Conservation (phyloP, 1,139 yeast genomes). For the Suhomyces bolitotheri region DNA sequence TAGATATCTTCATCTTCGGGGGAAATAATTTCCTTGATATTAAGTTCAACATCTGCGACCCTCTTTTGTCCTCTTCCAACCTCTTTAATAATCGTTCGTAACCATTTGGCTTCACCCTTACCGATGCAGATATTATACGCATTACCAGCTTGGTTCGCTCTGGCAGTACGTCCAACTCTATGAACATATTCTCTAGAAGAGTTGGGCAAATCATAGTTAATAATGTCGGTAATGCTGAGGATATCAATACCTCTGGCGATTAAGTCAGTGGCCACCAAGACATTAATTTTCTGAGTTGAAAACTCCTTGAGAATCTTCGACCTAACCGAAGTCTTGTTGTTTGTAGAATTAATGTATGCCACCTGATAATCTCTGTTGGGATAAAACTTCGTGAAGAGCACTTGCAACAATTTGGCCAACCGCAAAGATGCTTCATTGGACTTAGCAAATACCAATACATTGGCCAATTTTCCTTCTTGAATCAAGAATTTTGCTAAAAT, state of each 20-base stretch:
- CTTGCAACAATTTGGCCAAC: slow-evolving; percentile 58
- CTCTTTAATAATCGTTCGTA: slow-evolving; percentile 48
- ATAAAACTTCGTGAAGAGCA: slow-evolving; percentile 38
- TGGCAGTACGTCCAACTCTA: slow-evolving; percentile 94
- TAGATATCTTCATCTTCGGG: slow-evolving; percentile 30
- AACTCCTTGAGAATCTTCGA: slow-evolving; percentile 57
- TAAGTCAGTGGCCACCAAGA: slow-evolving; percentile 85
- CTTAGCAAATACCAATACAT: slow-evolving; percentile 70
- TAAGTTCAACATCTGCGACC: slow-evolving; percentile 26
- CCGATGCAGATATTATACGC: slow-evolving; percentile 75
- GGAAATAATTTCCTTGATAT: slow-evolving; percentile 22
- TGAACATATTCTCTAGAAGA: slow-evolving; percentile 92
- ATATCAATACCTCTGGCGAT: slow-evolving; percentile 95
- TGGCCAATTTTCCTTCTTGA: slow-evolving; percentile 26
- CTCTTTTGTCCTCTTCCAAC: slow-evolving; percentile 33
- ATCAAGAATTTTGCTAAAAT: slow-evolving; percentile 58
- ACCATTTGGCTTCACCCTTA: slow-evolving; percentile 73
- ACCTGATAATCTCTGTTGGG: slow-evolving; percentile 18
- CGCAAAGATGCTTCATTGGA: slow-evolving; percentile 87
- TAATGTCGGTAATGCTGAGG: slow-evolving; percentile 65
- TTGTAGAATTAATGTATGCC: slow-evolving; percentile 45
- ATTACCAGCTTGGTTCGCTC: slow-evolving; percentile 78
- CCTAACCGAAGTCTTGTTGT: slow-evolving; percentile 45
- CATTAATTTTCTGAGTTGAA: slow-evolving; percentile 45
- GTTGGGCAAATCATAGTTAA: slow-evolving; percentile 88